Conservation (phyloP, 495 filamentous ascomycete species). For the Aspergillus cavernicola region DNA sequence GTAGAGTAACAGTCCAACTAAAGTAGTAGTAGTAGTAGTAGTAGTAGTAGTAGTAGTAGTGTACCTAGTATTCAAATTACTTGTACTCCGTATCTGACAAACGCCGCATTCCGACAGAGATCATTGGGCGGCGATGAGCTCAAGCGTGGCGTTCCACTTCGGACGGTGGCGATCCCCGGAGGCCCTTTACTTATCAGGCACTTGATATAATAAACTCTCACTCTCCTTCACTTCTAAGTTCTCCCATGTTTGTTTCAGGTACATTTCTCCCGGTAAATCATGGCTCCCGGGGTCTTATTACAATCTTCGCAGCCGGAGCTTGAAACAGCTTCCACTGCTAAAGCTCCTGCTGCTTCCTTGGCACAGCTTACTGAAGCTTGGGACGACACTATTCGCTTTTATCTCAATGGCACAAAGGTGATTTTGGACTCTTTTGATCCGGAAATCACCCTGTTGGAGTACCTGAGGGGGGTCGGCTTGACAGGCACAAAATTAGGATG, state of each 20-base stretch:
- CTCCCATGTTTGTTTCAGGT: conserved; percentile 5
- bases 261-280: conserved; percentile 20
- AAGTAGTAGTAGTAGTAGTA: too few species aligned
- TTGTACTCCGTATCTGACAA: background rate
- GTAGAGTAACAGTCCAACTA: too few species aligned
- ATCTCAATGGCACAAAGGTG: conserved; percentile 92
- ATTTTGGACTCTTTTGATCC: conserved; percentile 79
- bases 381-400: conserved; percentile 74
- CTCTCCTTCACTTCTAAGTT: background rate
- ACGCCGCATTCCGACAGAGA: conserved; percentile 9
- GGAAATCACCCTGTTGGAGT: conserved; percentile 89
- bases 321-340: conserved; percentile 27
- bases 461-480: conserved; percentile 82
- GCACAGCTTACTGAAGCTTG: conserved; percentile 59
- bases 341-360: conserved; percentile 31
- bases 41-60: too few species aligned
- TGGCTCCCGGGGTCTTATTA: conserved; percentile 57
- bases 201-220: conserved; percentile 1
- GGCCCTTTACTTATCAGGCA: conserved; percentile 4
- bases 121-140: background rate
- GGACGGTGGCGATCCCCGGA: conserved; percentile 47
- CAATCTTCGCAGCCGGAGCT: conserved; percentile 44
- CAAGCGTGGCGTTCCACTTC: conserved; percentile 17
- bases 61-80: too few species aligned
- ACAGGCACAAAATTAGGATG: conserved; percentile 76